Base-by-base conservation (phyloP, 179 eudicot genomes). In the Spinacia oleracea region DNA sequence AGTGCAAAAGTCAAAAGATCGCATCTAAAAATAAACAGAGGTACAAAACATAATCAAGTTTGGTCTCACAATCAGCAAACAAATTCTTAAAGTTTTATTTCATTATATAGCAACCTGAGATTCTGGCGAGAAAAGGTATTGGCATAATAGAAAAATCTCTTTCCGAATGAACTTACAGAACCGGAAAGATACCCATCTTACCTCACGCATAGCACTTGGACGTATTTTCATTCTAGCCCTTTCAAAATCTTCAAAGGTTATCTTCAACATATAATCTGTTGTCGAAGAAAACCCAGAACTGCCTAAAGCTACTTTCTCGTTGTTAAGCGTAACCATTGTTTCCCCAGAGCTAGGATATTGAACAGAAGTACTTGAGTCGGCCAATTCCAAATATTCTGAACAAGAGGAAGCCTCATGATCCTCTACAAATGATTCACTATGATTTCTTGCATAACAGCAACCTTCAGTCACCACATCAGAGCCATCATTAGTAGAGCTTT, bases 141-240 rank as follows among this genome's bases (percentile, higher is more conserved):
- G 56, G 21, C 50, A 63, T 16, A 60, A 29, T 48, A 23, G 42
- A 46, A n/a, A 69, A 75, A 38, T 7, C 25, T 16, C 25, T 66
- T 35, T 23, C 7, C n/a, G 16, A 6, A 63, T 20, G 42, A 53
- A 25, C 46, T 4, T 62, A 74, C 16, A 9, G 35, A 58, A 70
- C 50, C 56, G 35, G 42, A n/a, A 81, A 23, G 76, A 35, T 40
- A 31, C 72, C 45, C 72, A 68, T 34, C 35, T 68, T 91, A 93
- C 99, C 99, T 96, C 99, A 76, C 98, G 91, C 99, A 96, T 96
- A 69, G 97, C 98, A 86, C 98, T 96, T 12, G 99, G 99, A 76
- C 97, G 88, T 62, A 93, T 84, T 90, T 87, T 93, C 81, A 89
- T 85, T 84, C 88, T 89, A 46, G 99, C 99, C 85, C 80, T 88